Evolutionary conservation across 2,329 filamentous ascomycete genomes (phyloP).

Genomic region (Hysterium pulicare): DNA sequence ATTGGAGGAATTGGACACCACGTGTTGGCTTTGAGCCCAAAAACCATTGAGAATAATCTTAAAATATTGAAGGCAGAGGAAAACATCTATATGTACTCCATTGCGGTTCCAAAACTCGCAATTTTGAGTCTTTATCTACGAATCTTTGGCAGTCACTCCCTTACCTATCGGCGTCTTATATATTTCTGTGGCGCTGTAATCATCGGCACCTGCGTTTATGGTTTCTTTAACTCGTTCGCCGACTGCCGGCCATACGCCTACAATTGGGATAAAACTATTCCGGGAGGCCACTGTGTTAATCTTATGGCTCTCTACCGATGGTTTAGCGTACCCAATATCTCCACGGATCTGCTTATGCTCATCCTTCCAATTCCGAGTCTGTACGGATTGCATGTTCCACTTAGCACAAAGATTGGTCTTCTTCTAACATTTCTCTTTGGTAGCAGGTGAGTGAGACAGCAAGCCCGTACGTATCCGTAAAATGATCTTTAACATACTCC

Average conservation of each 20-base stretch:
- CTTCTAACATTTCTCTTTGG: slow-evolving; percentile 16
- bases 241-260: slow-evolving; percentile 15
- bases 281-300: slow-evolving; percentile 9
- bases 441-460: slow-evolving; percentile 11
- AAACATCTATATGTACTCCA: slow-evolving; percentile 13
- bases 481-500: not conserved
- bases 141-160: slow-evolving; percentile 13
- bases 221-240: slow-evolving; percentile 8
- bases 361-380: slow-evolving; percentile 34
- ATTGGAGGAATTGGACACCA: slow-evolving; percentile 17
- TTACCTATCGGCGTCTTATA: slow-evolving; percentile 6
- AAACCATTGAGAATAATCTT: slow-evolving; percentile 12
- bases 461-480: not conserved
- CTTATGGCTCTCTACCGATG: slow-evolving; percentile 13
- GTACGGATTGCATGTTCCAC: slow-evolving; percentile 23
- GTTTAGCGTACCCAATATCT: slow-evolving; percentile 34
- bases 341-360: slow-evolving; percentile 34
- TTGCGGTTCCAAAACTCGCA: slow-evolving; percentile 19
- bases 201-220: slow-evolving; percentile 14
- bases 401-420: slow-evolving; percentile 14
- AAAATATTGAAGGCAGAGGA: slow-evolving; percentile 17
- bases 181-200: slow-evolving; percentile 11
- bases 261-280: slow-evolving; percentile 10
- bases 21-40: too few species aligned
- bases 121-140: slow-evolving; percentile 18